Conservation (phyloP, 2,329 filamentous ascomycete species). For the Helotiales sp. region DNA sequence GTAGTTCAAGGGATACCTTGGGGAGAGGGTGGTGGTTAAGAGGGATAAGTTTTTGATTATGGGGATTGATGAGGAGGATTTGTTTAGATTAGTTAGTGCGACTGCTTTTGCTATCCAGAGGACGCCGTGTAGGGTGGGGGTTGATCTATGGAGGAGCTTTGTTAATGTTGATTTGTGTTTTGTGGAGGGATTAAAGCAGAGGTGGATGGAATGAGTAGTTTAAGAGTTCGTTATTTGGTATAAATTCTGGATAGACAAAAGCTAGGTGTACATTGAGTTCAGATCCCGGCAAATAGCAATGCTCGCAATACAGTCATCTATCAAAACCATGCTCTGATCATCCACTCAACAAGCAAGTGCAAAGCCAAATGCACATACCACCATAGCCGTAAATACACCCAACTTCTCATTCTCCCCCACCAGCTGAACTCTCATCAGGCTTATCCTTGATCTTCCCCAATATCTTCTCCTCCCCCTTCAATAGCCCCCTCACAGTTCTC, state of each 20-base stretch:
- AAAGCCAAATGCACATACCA: too few relatives aligned
- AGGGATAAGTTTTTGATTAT: conserved; percentile 48
- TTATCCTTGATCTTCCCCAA: neutral
- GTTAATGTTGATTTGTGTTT: conserved; percentile 47
- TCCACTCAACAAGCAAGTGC: too few relatives aligned
- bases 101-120: conserved; percentile 48
- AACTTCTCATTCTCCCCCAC: neutral
- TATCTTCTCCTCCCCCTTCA: neutral
- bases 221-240: neutral
- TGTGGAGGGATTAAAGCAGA: conserved; percentile 41
- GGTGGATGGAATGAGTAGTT: conserved; percentile 11
- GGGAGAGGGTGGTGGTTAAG: conserved; percentile 40
- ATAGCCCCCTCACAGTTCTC: neutral
- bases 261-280: too few relatives aligned
- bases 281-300: too few relatives aligned
- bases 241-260: neutral
- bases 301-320: too few relatives aligned
- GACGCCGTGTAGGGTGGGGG: conserved; percentile 48
- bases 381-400: too few relatives aligned
- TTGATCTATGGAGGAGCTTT: conserved; percentile 53
- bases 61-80: conserved; percentile 42
- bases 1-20: conserved; percentile 33
- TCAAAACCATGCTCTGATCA: too few relatives aligned
- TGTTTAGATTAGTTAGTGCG: conserved; percentile 40
- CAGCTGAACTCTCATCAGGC: too few relatives aligned